Evolutionary conservation across 2,329 filamentous ascomycete genomes (phyloP), one percentile per base, ranked within the genome.

Genomic region (Sclerotinia trifoliorum): DNA sequence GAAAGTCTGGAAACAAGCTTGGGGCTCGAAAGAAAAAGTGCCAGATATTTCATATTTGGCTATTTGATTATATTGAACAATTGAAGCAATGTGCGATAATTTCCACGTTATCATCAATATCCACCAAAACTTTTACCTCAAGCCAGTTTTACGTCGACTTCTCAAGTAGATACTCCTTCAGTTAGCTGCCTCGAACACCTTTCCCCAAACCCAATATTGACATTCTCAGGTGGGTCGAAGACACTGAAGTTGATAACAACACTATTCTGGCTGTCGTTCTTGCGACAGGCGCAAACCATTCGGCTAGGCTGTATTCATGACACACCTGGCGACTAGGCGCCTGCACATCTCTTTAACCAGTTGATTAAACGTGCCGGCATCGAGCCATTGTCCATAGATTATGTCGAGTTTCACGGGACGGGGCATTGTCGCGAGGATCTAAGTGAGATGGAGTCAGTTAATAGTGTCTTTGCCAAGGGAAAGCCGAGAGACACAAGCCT

Each of bases 361-460:
- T 32, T 66, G n/a, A n/a, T 66, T 5, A 60, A 44, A 10, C 42
- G 46, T 21, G 55, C 54, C 19, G n/a, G 42, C 5, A 44, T 44
- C 10, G 29, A 61, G 32, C 65, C 32, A 26, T 24, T 60, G 10
- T 44, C 32, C 13, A 44, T 66, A 4, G 48, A 46, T 3, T 61
- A 60, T 42, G 51, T 66, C 24, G 65, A 66, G 11, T 51, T 66
- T n/a, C 65, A 73, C 19, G 52, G 52, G 13, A 55, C 19, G 3
- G 3, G 52, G 19, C 2, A 55, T 17, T 55, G 10, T 29, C 32
- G 29, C 52, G 29, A 29, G 52, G 0, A 26, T 11, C 52, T 29
- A 35, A n/a, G 26, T 2, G 19, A 35, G 11, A 55, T 35, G 52
- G n/a, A 29, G 19, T 55, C 52, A n/a, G 52, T 35, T 35, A 35